Percentiles rank a stretch among this genome's conserved stretches.
Conservation (phyloP, 1,284 basidiomycete genomes). For the Cutaneotrichosporon cyanovorans region DNA sequence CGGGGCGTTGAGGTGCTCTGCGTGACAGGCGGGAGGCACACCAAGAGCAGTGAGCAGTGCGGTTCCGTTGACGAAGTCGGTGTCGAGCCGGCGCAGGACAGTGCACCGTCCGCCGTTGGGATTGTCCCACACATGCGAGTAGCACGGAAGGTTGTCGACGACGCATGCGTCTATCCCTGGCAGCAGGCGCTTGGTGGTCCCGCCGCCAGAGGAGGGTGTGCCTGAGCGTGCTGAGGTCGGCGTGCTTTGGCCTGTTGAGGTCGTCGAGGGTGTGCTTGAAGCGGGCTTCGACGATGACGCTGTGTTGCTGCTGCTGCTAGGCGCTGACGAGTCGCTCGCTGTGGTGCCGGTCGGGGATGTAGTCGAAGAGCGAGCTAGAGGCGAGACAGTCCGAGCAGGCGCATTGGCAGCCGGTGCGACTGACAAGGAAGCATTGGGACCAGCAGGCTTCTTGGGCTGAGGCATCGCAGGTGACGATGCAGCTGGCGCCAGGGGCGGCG, state of each 20-base stretch:
- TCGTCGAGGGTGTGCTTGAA: constrained; percentile 1
- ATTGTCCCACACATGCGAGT: constrained; percentile 29
- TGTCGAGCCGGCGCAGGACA: constrained; percentile 35
- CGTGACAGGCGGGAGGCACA: constrained; percentile 20
- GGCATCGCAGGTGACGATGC: background rate
- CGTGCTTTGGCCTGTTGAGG: background rate
- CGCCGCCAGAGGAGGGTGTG: constrained; percentile 6
- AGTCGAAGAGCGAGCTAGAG: constrained; percentile 8
- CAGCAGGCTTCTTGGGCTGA: background rate
- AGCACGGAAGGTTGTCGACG: constrained; percentile 40
- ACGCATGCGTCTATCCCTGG: constrained; percentile 38
- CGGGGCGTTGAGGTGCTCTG: constrained; percentile 26
- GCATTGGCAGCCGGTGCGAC: background rate
- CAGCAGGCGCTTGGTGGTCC: constrained; percentile 30
- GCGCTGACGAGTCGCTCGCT: background rate
- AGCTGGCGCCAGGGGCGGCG: background rate
- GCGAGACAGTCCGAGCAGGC: constrained; percentile 12
- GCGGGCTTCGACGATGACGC: constrained; percentile 3
- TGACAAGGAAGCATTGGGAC: background rate
- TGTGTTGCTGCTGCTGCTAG: background rate
- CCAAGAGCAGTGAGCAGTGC: constrained; percentile 33
- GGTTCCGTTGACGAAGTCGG: constrained; percentile 42
- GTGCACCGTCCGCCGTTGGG: constrained; percentile 19
- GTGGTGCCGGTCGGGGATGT: constrained; percentile 6
- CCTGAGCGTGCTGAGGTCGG: background rate